Percentiles rank a stretch among this genome's conserved stretches.
These are phyloP conservation scores for Saccharomyces eubayanus DNA, from an alignment of 805 yeast genomes.

Conservation along the genomic window DNA sequence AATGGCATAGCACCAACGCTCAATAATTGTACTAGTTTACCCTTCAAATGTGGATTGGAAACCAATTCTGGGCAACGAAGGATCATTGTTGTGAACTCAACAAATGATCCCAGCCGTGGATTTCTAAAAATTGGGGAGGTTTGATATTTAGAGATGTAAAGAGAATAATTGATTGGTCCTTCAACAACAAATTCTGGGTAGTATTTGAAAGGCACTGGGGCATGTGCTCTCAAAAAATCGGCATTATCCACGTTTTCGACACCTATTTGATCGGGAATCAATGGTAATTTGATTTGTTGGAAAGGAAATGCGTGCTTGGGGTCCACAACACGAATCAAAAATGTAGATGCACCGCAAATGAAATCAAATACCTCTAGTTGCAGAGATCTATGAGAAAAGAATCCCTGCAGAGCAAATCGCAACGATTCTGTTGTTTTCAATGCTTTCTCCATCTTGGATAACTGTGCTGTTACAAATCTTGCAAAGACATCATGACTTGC, in stretches of 20 bases:
- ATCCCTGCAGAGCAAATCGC: constrained; percentile 53
- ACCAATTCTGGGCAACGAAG: constrained; percentile 78
- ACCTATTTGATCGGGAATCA: constrained; percentile 50
- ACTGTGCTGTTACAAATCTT: constrained; percentile 33
- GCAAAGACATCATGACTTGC: constrained; percentile 21
- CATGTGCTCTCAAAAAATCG: constrained; percentile 54
- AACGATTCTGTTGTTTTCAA: constrained; percentile 35
- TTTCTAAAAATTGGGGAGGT: constrained; percentile 50
- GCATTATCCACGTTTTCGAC: constrained; percentile 66
- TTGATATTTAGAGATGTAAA: constrained; percentile 48
- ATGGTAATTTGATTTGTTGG: constrained; percentile 42
- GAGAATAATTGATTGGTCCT: constrained; percentile 65
- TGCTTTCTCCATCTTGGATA: constrained; percentile 43
- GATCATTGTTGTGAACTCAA: constrained; percentile 65
- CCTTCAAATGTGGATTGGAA: constrained; percentile 89
- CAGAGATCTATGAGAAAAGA: constrained; percentile 47
- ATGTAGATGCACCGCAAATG: constrained; percentile 65
- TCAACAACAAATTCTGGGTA: constrained; percentile 83
- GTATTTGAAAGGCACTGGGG: constrained; percentile 72
- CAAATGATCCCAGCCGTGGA: constrained; percentile 46
- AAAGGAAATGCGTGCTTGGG: constrained; percentile 60
- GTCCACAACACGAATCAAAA: constrained; percentile 63
- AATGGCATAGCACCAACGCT: constrained; percentile 63
- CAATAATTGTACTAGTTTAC: constrained; percentile 71
- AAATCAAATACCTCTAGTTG: constrained; percentile 70